Evolutionary conservation across 73 alveolate species (phyloP).

Genomic region (Paramecium octaurelia): DNA sequence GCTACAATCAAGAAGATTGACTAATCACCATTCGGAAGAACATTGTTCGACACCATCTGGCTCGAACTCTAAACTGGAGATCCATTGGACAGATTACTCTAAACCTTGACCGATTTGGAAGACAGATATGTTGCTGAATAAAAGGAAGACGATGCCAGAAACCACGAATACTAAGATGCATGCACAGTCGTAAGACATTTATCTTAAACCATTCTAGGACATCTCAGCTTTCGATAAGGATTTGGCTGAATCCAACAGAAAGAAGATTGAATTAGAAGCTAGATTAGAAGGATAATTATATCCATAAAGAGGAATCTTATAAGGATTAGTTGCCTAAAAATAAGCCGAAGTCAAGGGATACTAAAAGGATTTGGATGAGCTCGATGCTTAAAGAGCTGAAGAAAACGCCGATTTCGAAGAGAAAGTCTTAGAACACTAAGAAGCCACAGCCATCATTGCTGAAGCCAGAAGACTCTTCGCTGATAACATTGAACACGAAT

Average conservation of each 20-base stretch:
- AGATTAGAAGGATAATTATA: constrained; percentile 48
- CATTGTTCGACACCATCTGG: constrained; percentile 41
- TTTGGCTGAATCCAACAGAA: constrained; percentile 54
- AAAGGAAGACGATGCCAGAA: constrained; percentile 45
- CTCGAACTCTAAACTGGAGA: constrained; percentile 55
- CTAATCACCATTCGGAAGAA: constrained; percentile 47
- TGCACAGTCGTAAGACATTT: constrained; percentile 17
- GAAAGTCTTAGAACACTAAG: constrained; percentile 49
- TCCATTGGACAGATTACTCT: constrained; percentile 44
- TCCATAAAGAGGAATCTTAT: constrained; percentile 45
- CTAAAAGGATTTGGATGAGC: constrained; percentile 36
- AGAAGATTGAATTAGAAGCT: constrained; percentile 35
- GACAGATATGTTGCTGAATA: constrained; percentile 58
- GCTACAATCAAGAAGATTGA: constrained; percentile 46
- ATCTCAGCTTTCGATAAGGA: constrained; percentile 45
- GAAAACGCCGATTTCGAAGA: constrained; percentile 45
- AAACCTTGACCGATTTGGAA: constrained; percentile 46
- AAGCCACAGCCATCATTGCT: constrained; percentile 51
- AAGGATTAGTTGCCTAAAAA: constrained; percentile 5
- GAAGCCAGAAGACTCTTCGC: constrained; percentile 54
- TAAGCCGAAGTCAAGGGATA: constrained; percentile 49
- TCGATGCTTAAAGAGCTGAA: constrained; percentile 49
- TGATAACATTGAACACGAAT: constrained; percentile 45
- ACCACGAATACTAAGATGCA: constrained; percentile 51
- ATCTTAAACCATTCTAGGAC: background rate